These are phyloP conservation scores for Neopestalotiopsis clavispora DNA, from an alignment of 2,329 filamentous ascomycete species.

Conservation along the genomic window DNA sequence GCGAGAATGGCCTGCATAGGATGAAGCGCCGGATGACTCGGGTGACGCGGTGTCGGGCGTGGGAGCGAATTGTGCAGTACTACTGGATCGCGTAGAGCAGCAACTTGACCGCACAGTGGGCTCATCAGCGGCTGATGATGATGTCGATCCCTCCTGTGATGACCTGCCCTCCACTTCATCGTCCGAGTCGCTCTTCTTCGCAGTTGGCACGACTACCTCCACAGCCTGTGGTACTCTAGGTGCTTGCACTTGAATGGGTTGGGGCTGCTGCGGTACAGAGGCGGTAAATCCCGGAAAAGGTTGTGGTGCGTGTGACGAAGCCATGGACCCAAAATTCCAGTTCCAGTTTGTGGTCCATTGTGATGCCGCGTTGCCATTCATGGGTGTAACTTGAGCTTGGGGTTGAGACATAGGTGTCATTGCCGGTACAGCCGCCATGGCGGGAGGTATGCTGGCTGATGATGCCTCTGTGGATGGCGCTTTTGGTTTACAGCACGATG, in stretches of 20 bases:
- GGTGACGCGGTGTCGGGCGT: not conserved
- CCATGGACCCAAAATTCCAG: not conserved
- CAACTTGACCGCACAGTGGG: not conserved
- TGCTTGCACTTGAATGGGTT: not conserved
- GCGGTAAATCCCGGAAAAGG: slow-evolving; percentile 5
- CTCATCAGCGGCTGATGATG: slow-evolving; percentile 1
- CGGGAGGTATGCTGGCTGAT: not conserved
- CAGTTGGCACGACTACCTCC: not conserved
- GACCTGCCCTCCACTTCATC: slow-evolving; percentile 4
- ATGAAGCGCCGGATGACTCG: not conserved
- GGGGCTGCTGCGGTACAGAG: not conserved
- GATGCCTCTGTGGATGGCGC: not conserved
- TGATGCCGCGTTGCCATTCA: not conserved
- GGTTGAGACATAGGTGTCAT: not conserved
- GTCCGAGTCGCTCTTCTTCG: slow-evolving; percentile 9
- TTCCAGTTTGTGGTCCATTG: slow-evolving; percentile 11
- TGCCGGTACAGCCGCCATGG: not conserved
- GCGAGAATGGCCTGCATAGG: slow-evolving; percentile 6
- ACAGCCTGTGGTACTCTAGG: not conserved
- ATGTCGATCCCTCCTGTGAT: not conserved
- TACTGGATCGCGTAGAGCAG: slow-evolving; percentile 10
- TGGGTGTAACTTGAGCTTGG: not conserved
- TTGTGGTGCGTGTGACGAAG: not conserved
- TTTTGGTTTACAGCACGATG: slow-evolving; percentile 4
- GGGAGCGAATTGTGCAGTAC: not conserved